Conservation (phyloP, 2,329 filamentous ascomycete genomes). For the Metarhizium anisopliae region DNA sequence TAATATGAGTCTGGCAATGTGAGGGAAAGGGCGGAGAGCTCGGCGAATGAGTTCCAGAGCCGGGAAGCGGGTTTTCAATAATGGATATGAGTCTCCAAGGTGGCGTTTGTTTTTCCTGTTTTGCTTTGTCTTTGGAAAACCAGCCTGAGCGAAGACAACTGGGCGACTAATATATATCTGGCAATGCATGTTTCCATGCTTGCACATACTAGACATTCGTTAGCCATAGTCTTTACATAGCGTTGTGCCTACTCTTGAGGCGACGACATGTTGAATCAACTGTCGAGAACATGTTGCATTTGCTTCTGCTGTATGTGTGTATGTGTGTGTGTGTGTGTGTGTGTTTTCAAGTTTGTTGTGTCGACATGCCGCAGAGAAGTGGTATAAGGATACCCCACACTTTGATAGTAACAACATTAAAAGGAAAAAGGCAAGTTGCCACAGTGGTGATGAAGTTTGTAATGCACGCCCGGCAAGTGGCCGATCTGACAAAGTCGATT, state of each 20-base stretch:
- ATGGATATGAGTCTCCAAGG: background rate
- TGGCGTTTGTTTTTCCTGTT: background rate
- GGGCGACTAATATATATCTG: background rate
- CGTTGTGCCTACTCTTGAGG: background rate
- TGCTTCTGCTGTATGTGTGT: background rate
- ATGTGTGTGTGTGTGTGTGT: background rate
- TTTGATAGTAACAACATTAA: too few species aligned
- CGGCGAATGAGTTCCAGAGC: background rate
- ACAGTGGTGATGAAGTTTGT: too few species aligned
- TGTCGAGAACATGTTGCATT: background rate
- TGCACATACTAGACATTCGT: constrained; percentile 4
- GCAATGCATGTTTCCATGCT: background rate
- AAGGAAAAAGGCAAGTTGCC: too few species aligned
- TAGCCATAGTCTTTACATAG: background rate
- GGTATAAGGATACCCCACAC: too few species aligned
- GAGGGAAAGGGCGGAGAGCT: background rate
- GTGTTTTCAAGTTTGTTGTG: background rate
- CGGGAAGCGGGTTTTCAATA: background rate
- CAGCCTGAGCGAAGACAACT: background rate
- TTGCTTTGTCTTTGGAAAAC: background rate
- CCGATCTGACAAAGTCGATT: too few species aligned
- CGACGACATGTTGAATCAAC: background rate
- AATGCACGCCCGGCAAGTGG: too few species aligned
- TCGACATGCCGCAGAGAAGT: background rate
- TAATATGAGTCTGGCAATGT: background rate